Percentiles rank a stretch among this genome's conserved stretches.
Evolutionary conservation across 257 asterid genomes (phyloP).

Genomic region (Vinca minor): DNA sequence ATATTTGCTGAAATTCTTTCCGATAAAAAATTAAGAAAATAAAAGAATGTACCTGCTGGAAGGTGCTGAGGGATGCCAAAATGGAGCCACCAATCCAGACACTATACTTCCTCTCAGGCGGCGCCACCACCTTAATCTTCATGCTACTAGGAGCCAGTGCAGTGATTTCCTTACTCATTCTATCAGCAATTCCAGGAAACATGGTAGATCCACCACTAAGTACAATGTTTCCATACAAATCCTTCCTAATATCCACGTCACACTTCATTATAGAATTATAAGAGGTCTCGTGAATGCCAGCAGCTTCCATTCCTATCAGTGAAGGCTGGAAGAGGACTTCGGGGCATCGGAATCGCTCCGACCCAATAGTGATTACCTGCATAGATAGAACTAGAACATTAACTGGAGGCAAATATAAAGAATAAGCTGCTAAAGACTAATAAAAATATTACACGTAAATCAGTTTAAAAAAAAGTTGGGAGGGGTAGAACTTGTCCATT

Average conservation of each 20-base stretch:
- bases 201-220: constrained; percentile 16
- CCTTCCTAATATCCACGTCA: constrained; percentile 20
- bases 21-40: too few species aligned
- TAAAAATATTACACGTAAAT: too few species aligned
- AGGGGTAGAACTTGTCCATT: too few species aligned
- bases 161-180: constrained; percentile 18
- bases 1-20: too few species aligned
- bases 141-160: constrained; percentile 15
- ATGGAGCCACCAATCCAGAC: constrained; percentile 17
- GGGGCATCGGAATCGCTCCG: constrained; percentile 18
- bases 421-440: too few species aligned
- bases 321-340: constrained; percentile 20
- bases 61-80: constrained; percentile 20
- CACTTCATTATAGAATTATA: constrained; percentile 19
- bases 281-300: constrained; percentile 12
- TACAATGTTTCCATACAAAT: constrained; percentile 14
- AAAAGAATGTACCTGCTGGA: constrained; percentile 13
- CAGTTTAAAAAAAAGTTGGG: too few species aligned
- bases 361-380: constrained; percentile 19
- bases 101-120: constrained; percentile 18
- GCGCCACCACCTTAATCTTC: constrained; percentile 20
- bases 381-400: too few species aligned
- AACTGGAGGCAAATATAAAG: too few species aligned
- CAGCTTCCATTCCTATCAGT: constrained; percentile 15
- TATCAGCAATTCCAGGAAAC: constrained; percentile 10